Percentiles rank a stretch among this genome's conserved stretches.
Evolutionary conservation across 805 yeast genomes (phyloP).

Genomic region (Starmerella vitae): DNA sequence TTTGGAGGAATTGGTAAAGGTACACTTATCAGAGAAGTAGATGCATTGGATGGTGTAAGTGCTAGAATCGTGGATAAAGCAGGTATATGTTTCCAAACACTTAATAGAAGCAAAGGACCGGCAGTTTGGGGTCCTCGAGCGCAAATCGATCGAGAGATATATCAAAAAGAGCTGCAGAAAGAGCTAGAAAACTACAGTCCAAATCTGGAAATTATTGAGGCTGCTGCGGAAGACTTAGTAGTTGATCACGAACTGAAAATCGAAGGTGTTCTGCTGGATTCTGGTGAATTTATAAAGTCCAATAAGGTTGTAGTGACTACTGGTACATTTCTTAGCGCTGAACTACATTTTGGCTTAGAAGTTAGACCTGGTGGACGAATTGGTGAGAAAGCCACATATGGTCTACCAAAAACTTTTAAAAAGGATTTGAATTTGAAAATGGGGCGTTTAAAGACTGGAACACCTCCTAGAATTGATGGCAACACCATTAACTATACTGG

Average conservation of each 20-base stretch:
- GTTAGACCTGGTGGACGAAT: constrained; percentile 83
- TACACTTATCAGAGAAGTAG: constrained; percentile 78
- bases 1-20: constrained; percentile 99
- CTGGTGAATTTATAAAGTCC: constrained; percentile 49
- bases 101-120: constrained; percentile 79
- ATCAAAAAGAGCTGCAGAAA: constrained; percentile 64
- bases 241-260: constrained; percentile 36
- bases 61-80: constrained; percentile 79
- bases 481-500: constrained; percentile 53
- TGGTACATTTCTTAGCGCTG: constrained; percentile 90
- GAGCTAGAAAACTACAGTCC: constrained; percentile 40
- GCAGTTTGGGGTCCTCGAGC: constrained; percentile 99
- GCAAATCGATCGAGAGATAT: constrained; percentile 78
- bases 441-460: constrained; percentile 91
- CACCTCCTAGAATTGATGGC: constrained; percentile 79
- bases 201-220: constrained; percentile 50
- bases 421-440: constrained; percentile 59
- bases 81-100: constrained; percentile 78
- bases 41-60: constrained; percentile 90
- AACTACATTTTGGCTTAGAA: constrained; percentile 77
- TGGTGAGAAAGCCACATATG: constrained; percentile 85
- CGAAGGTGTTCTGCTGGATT: constrained; percentile 58
- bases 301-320: constrained; percentile 76
- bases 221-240: constrained; percentile 73
- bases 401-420: constrained; percentile 63